Evolutionary conservation across 2,329 filamentous ascomycete species (phyloP).

Genomic region (Paraphaeosphaeria sporulosa): DNA sequence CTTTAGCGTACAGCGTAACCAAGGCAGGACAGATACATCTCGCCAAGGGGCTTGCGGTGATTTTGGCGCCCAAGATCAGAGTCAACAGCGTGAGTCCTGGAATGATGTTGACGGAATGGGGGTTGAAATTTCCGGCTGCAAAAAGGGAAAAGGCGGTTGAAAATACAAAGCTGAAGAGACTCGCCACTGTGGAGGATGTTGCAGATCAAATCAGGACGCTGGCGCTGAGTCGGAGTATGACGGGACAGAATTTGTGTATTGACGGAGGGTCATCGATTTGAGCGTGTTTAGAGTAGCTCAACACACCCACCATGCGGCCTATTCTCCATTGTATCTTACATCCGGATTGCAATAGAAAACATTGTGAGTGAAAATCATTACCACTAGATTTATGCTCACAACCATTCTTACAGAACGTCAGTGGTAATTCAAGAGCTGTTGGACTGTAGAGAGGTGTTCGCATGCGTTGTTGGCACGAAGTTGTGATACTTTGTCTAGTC

Average conservation of each 20-base stretch:
- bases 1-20: constrained; percentile 76
- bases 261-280: constrained; percentile 46
- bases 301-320: background rate
- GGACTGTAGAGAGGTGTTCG: too few species aligned
- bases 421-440: too few species aligned
- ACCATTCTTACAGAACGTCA: too few species aligned
- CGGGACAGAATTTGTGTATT: constrained; percentile 48
- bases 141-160: constrained; percentile 54
- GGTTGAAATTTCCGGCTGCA: constrained; percentile 55
- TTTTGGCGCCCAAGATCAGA: constrained; percentile 68
- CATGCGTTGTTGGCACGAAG: too few species aligned
- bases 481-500: background rate
- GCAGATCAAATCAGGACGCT: constrained; percentile 46
- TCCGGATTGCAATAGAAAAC: too few species aligned
- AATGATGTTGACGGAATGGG: constrained; percentile 67
- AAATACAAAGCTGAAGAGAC: constrained; percentile 57
- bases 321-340: background rate
- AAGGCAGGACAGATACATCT: constrained; percentile 78
- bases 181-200: constrained; percentile 62
- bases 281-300: background rate
- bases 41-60: constrained; percentile 69
- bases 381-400: too few species aligned
- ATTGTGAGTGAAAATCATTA: too few species aligned
- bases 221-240: constrained; percentile 45
- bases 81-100: constrained; percentile 72